Percentiles rank a stretch among this genome's conserved stretches.
Evolutionary conservation across 1,284 basidiomycete genomes (phyloP).

Genomic region (Ganoderma boninense): DNA sequence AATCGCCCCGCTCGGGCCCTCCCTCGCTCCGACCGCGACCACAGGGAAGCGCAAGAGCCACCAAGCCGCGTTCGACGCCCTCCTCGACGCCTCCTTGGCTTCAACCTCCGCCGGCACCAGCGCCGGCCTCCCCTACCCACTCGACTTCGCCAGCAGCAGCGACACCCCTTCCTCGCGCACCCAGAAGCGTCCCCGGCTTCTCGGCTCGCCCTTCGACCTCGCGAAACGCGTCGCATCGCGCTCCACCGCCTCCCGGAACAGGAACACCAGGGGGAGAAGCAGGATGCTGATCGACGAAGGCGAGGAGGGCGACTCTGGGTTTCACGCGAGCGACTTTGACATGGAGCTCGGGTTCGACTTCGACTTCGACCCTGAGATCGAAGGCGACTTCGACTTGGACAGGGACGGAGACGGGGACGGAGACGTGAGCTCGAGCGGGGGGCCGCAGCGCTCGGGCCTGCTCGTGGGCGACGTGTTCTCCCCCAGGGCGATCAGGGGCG

Average conservation of each 20-base stretch:
- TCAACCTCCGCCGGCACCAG: constrained; percentile 16
- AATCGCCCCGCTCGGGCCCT: neutral
- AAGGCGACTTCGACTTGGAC: constrained; percentile 8
- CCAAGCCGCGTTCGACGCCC: constrained; percentile 35
- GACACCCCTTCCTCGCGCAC: constrained; percentile 33
- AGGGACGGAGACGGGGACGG: constrained; percentile 10
- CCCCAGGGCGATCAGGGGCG: constrained; percentile 12
- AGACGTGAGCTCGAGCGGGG: constrained; percentile 24
- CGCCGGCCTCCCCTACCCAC: neutral
- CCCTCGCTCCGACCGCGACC: constrained; percentile 1
- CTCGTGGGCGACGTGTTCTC: constrained; percentile 32
- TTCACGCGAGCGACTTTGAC: constrained; percentile 9
- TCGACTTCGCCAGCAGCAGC: neutral
- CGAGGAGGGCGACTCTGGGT: constrained; percentile 15
- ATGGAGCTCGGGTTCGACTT: neutral
- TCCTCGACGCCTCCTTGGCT: constrained; percentile 10
- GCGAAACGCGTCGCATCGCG: constrained; percentile 28
- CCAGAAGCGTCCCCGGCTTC: constrained; percentile 41
- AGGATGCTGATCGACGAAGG: constrained; percentile 18
- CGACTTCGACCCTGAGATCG: neutral
- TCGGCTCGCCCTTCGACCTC: constrained; percentile 36
- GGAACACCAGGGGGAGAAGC: constrained; percentile 5
- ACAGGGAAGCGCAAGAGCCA: constrained; percentile 37
- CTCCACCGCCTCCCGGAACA: neutral
- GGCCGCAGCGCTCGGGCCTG: constrained; percentile 28